Evolutionary conservation across 2,329 filamentous ascomycete genomes (phyloP).

Genomic region (Trichoderma guizhouense): DNA sequence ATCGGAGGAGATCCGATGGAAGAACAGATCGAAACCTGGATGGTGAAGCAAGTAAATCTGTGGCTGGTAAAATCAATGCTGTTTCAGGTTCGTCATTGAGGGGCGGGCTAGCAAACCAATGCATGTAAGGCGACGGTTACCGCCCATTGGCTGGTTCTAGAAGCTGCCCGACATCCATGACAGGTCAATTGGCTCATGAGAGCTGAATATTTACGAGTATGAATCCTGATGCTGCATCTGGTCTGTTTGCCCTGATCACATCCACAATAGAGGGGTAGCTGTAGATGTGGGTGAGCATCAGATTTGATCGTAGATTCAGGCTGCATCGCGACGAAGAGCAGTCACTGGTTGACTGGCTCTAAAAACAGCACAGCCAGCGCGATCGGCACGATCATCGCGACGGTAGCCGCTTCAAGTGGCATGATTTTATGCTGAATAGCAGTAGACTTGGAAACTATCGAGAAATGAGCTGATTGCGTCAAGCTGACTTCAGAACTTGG

Average conservation of each 20-base stretch:
- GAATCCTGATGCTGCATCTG: not conserved
- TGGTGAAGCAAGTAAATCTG: not conserved
- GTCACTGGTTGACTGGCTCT: not conserved
- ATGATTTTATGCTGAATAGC: not conserved
- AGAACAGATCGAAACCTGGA: not conserved
- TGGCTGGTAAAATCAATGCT: constrained; percentile 15
- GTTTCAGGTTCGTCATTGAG: constrained; percentile 18
- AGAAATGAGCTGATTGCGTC: constrained; percentile 13
- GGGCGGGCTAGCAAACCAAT: constrained; percentile 8
- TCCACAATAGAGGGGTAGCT: constrained; percentile 2
- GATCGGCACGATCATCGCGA: constrained; percentile 11
- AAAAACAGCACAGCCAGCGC: not conserved
- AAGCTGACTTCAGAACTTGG: not conserved
- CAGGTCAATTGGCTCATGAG: not conserved
- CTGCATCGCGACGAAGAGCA: not conserved
- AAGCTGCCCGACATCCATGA: not conserved
- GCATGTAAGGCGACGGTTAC: not conserved
- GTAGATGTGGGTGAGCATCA: not conserved
- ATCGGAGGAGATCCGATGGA: not conserved
- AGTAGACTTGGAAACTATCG: not conserved
- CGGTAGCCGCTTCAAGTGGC: not conserved
- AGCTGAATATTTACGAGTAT: not conserved
- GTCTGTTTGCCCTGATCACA: not conserved
- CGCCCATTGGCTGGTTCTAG: constrained; percentile 2
- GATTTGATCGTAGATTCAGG: constrained; percentile 11